A percentile compares a stretch with the other conserved stretches of the same genome.
These are phyloP conservation scores for Xylaria intraflava DNA, from an alignment of 495 filamentous ascomycete genomes.

Conservation along the genomic window DNA sequence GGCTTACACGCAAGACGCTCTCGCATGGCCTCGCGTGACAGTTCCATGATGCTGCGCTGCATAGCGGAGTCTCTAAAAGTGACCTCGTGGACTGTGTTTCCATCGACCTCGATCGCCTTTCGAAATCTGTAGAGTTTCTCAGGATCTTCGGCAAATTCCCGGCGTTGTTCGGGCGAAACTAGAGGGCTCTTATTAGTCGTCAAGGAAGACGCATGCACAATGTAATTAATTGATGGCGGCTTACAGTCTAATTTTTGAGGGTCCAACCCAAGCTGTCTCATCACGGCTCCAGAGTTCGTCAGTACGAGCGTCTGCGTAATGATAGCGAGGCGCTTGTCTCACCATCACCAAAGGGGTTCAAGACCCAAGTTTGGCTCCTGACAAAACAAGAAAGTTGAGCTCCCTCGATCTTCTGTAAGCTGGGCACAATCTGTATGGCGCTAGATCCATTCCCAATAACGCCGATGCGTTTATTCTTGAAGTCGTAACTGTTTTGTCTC, in stretches of 20 bases:
- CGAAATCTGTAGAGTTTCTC: conserved; percentile 29
- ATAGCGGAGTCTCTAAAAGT: conserved; percentile 28
- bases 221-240: neutral
- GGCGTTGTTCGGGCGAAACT: conserved; percentile 33
- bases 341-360: conserved; percentile 35
- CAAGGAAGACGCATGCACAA: neutral
- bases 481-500: conserved; percentile 33
- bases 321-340: conserved; percentile 5
- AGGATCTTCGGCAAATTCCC: conserved; percentile 26
- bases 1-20: conserved; percentile 27
- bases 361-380: conserved; percentile 62
- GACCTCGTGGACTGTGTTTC: conserved; percentile 32
- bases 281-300: conserved; percentile 12
- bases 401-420: conserved; percentile 49
- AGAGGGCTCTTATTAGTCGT: neutral
- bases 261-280: conserved; percentile 34
- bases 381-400: conserved; percentile 58
- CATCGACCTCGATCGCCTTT: conserved; percentile 35
- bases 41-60: conserved; percentile 19
- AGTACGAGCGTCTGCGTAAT: neutral
- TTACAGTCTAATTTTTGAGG: conserved; percentile 31
- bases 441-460: conserved; percentile 57
- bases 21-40: conserved; percentile 29
- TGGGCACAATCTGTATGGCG: conserved; percentile 64
- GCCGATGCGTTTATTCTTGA: conserved; percentile 46